phyloP scores from a whole-genome alignment of 176 grass and related monocot species.

The Triticum turgidum region DNA sequence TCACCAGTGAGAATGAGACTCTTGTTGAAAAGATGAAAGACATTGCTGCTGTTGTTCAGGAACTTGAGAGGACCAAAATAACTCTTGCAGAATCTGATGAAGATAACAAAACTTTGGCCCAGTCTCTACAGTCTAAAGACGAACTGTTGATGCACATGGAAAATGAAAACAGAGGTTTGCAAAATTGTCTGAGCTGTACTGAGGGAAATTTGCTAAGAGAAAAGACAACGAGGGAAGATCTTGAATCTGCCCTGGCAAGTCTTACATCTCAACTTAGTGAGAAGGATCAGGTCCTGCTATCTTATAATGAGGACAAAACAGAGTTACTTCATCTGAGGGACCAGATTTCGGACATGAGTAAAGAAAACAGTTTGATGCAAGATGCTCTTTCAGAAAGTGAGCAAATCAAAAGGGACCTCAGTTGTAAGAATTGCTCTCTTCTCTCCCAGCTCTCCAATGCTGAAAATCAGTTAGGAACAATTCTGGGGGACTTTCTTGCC shows the following conservation, averaged over 20 bases:
- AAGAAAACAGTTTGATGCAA: constrained; percentile 66
- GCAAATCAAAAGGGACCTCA: constrained; percentile 56
- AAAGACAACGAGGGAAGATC: constrained; percentile 53
- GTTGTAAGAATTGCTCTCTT: constrained; percentile 44
- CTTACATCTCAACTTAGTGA: constrained; percentile 68
- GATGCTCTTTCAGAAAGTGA: constrained; percentile 56
- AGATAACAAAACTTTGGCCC: constrained; percentile 41
- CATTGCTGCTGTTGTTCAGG: constrained; percentile 40
- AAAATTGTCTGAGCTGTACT: constrained; percentile 33
- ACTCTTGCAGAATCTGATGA: constrained; percentile 56
- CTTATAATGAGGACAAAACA: constrained; percentile 71
- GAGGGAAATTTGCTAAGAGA: constrained; percentile 54
- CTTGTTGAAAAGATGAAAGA: constrained; percentile 53
- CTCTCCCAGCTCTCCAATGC: constrained; percentile 38
- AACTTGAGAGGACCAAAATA: constrained; percentile 61
- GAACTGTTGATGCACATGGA: constrained; percentile 59
- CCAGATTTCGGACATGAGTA: constrained; percentile 52
- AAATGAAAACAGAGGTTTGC: constrained; percentile 65
- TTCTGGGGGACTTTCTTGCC: constrained; percentile 56
- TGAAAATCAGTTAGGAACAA: constrained; percentile 56
- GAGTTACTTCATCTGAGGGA: constrained; percentile 51
- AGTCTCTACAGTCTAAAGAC: constrained; percentile 62
- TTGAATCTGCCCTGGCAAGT: constrained; percentile 61
- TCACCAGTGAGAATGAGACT: constrained; percentile 44
- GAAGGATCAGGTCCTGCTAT: constrained; percentile 63